Conservation (phyloP, 2,329 filamentous ascomycete species). For the Exophiala lecanii-corni region DNA sequence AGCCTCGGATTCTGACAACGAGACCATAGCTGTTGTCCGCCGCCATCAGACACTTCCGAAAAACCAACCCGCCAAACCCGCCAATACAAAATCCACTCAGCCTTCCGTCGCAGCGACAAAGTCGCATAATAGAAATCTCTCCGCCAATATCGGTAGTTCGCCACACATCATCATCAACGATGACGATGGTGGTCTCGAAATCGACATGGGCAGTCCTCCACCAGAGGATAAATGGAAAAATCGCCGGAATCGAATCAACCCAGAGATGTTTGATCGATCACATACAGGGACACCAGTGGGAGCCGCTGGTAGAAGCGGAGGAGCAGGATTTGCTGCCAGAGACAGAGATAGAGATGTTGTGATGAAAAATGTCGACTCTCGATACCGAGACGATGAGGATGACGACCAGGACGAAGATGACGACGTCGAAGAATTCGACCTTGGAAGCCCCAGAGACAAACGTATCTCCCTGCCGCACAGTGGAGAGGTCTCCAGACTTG, state of each 20-base stretch:
- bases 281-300: constrained; percentile 19
- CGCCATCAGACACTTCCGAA: not conserved
- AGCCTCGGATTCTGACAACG: not conserved
- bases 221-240: constrained; percentile 29
- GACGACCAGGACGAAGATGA: constrained; percentile 35
- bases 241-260: constrained; percentile 16
- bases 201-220: constrained; percentile 45
- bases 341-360: constrained; percentile 22
- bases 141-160: constrained; percentile 21
- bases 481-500: constrained; percentile 9
- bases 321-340: not conserved
- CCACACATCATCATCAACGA: constrained; percentile 42
- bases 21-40: not conserved
- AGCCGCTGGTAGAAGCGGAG: constrained; percentile 8
- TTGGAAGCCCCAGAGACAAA: constrained; percentile 18
- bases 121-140: constrained; percentile 16
- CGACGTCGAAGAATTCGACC: constrained; percentile 42
- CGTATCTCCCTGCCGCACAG: constrained; percentile 5
- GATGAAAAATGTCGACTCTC: constrained; percentile 37
- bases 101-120: constrained; percentile 1
- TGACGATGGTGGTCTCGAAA: constrained; percentile 39
- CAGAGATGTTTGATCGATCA: constrained; percentile 19
- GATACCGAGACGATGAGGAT: constrained; percentile 33
- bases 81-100: not conserved
- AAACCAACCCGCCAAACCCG: constrained; percentile 1